Conservation (phyloP, 1,284 basidiomycete species). For the Boletellus deceptivus region DNA sequence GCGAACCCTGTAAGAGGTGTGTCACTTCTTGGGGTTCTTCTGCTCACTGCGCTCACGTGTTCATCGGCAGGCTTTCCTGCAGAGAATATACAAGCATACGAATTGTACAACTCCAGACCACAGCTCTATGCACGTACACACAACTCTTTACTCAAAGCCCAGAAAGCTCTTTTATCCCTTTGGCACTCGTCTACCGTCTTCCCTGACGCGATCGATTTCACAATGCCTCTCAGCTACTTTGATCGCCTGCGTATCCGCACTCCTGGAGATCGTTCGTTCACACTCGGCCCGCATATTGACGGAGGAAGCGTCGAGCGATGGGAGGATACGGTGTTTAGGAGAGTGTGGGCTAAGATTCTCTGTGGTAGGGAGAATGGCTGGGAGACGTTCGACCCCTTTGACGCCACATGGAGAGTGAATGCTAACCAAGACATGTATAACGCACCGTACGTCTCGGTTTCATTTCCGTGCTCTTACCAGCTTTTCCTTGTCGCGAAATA, state of each 20-base stretch:
- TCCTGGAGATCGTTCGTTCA: slow-evolving; percentile 64
- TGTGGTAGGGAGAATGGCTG: slow-evolving; percentile 44
- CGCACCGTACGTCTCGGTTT: slow-evolving; percentile 38
- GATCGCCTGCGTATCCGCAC: slow-evolving; percentile 74
- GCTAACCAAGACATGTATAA: slow-evolving; percentile 59
- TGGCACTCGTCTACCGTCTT: slow-evolving; percentile 48
- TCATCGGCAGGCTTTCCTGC: slow-evolving; percentile 54
- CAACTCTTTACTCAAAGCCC: slow-evolving; percentile 48
- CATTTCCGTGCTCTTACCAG: not conserved
- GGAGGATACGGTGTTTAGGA: slow-evolving; percentile 68
- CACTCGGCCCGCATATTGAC: slow-evolving; percentile 74
- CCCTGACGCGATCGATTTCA: slow-evolving; percentile 47
- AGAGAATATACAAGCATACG: slow-evolving; percentile 69
- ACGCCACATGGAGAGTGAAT: slow-evolving; percentile 49
- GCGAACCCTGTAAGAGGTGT: slow-evolving; percentile 54
- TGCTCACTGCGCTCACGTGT: not conserved
- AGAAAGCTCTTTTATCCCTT: slow-evolving; percentile 55
- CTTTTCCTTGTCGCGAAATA: not conserved
- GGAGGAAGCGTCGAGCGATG: slow-evolving; percentile 75
- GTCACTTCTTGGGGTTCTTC: not conserved
- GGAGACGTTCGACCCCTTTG: slow-evolving; percentile 59
- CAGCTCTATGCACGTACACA: slow-evolving; percentile 61
- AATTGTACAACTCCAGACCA: slow-evolving; percentile 65
- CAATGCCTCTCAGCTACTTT: slow-evolving; percentile 67
- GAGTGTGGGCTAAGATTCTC: slow-evolving; percentile 57